phyloP scores from a whole-genome alignment of 805 yeast genomes.

The Wickerhamomyces canadensis region DNA sequence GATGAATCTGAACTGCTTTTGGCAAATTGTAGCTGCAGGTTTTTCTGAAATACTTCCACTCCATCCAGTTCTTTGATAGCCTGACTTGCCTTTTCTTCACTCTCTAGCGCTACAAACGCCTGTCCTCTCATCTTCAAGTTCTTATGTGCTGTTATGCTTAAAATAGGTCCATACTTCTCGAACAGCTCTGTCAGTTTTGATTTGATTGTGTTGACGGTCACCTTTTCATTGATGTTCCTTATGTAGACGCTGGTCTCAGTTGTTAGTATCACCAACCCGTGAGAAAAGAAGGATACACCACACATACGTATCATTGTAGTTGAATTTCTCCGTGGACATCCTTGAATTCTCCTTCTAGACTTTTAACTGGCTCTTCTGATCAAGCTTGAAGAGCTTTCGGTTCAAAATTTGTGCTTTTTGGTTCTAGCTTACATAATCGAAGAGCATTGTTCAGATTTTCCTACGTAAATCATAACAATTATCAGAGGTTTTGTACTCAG shows the following conservation, averaged over 20 bases:
- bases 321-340: slow-evolving; percentile 2
- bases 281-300: too few relatives aligned
- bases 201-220: slow-evolving; percentile 47
- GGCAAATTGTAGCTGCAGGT: slow-evolving; percentile 19
- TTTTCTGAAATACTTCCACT: slow-evolving; percentile 14
- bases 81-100: slow-evolving; percentile 34
- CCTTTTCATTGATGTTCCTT: slow-evolving; percentile 67
- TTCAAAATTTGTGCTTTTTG: too few relatives aligned
- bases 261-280: slow-evolving; percentile 2
- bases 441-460: too few relatives aligned
- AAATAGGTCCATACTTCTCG: slow-evolving; percentile 39
- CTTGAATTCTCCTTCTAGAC: background rate
- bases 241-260: slow-evolving; percentile 37
- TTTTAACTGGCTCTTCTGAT: background rate
- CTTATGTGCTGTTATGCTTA: slow-evolving; percentile 50
- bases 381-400: too few relatives aligned
- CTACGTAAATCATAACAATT: too few relatives aligned
- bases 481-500: too few relatives aligned
- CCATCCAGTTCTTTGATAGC: slow-evolving; percentile 20
- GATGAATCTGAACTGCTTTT: slow-evolving; percentile 22
- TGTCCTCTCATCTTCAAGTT: slow-evolving; percentile 73
- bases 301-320: slow-evolving; percentile 22
- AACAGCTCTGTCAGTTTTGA: slow-evolving; percentile 37
- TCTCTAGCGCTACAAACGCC: slow-evolving; percentile 63
- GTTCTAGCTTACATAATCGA: too few relatives aligned